phyloP scores from a whole-genome alignment of 2,329 filamentous ascomycete genomes.

The Paraphoma sp. region DNA sequence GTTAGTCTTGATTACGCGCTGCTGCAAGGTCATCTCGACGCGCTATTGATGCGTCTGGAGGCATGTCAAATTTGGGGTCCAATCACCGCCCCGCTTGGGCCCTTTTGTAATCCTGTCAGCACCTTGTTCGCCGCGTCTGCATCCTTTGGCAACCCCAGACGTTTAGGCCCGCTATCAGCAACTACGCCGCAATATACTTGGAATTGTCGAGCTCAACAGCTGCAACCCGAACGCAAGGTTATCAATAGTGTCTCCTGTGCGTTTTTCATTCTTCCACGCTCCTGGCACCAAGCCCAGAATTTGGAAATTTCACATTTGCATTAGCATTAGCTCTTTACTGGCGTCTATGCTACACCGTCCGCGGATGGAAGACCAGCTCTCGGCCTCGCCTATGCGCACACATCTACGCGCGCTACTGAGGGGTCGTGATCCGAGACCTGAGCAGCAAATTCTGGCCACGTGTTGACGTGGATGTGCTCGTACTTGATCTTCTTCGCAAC shows the following conservation, averaged over 20 bases:
- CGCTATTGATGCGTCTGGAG: slow-evolving; percentile 9
- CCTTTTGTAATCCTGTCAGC: slow-evolving; percentile 1
- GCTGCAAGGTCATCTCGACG: slow-evolving; percentile 17
- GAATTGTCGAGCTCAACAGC: slow-evolving; percentile 9
- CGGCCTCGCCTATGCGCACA: slow-evolving; percentile 55
- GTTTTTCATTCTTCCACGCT: not conserved
- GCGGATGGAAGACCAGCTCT: not conserved
- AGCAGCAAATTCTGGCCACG: slow-evolving; percentile 66
- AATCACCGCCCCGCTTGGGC: slow-evolving; percentile 1
- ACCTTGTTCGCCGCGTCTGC: not conserved
- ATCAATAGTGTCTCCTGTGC: not conserved
- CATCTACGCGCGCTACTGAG: slow-evolving; percentile 66
- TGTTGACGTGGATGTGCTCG: slow-evolving; percentile 75
- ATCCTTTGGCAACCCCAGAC: not conserved
- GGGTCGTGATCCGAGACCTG: slow-evolving; percentile 74
- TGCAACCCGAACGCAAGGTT: slow-evolving; percentile 1
- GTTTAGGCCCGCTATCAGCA: not conserved
- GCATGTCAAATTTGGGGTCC: slow-evolving; percentile 8
- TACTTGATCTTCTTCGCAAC: slow-evolving; percentile 57
- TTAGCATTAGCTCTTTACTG: not conserved
- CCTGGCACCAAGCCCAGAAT: not conserved
- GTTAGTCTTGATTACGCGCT: slow-evolving; percentile 9
- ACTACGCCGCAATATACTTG: slow-evolving; percentile 19
- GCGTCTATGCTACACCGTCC: not conserved
- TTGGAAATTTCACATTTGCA: not conserved